Conservation (phyloP, 192 early-diverging fungal species). For the Linnemannia schmuckeri region DNA sequence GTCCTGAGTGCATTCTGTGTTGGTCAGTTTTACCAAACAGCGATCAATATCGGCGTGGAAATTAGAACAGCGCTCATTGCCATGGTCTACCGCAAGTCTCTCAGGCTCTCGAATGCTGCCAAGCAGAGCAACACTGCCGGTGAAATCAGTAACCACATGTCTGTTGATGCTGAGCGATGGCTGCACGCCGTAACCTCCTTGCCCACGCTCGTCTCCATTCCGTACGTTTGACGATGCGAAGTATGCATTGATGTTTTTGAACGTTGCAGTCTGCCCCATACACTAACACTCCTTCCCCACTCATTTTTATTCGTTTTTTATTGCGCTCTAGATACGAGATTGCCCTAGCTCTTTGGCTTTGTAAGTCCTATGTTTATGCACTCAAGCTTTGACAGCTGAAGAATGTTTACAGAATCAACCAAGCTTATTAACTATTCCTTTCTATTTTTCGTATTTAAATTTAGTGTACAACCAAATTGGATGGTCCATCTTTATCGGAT, state of each 20-base stretch:
- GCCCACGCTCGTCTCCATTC: conserved; percentile 35
- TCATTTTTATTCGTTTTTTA: background rate
- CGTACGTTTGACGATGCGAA: background rate
- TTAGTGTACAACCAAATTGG: conserved; percentile 47
- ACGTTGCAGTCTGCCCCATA: background rate
- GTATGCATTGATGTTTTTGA: background rate
- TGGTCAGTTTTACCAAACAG: conserved; percentile 35
- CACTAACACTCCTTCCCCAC: background rate
- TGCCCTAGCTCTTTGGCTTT: conserved; percentile 46
- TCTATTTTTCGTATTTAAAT: background rate
- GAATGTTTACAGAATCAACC: background rate
- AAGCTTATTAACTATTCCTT: background rate
- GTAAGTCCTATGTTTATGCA: background rate
- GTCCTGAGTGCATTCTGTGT: conserved; percentile 37
- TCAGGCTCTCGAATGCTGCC: conserved; percentile 42
- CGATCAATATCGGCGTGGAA: conserved; percentile 50
- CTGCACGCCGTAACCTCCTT: conserved; percentile 19
- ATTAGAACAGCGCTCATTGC: conserved; percentile 53
- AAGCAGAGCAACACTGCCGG: conserved; percentile 48
- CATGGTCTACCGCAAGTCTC: conserved; percentile 58
- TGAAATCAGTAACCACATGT: conserved; percentile 60
- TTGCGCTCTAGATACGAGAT: conserved; percentile 25
- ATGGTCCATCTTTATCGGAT: conserved; percentile 38
- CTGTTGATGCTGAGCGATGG: conserved; percentile 57
- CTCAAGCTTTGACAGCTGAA: background rate